These are phyloP conservation scores for Cordyceps sp. DNA, from an alignment of 2,329 filamentous ascomycete species.

Conservation along the genomic window DNA sequence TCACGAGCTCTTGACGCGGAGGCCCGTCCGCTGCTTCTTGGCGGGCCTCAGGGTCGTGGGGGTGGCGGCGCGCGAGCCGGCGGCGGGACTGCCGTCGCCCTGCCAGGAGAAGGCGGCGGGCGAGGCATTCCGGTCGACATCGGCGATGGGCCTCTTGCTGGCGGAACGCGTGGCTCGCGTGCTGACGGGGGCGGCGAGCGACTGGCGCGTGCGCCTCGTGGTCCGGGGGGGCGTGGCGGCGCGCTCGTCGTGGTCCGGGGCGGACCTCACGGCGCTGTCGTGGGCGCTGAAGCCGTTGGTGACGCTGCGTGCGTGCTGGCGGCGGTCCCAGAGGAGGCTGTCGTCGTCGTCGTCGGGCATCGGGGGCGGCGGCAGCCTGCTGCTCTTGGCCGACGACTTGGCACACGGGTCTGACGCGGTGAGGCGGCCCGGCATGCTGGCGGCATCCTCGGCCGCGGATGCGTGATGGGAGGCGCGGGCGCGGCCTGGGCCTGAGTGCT, in stretches of 20 bases:
- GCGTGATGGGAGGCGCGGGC: no score
- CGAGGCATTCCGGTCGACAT: slow-evolving; percentile 34
- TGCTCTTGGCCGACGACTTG: slow-evolving; percentile 12
- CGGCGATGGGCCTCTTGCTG: slow-evolving; percentile 37
- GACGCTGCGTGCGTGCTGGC: slow-evolving; percentile 20
- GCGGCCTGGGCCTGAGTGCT: no score
- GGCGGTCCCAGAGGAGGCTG: slow-evolving; percentile 14
- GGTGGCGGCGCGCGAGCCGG: slow-evolving; percentile 43
- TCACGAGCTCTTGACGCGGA: slow-evolving; percentile 55
- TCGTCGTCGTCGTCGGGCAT: slow-evolving; percentile 14
- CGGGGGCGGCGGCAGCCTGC: slow-evolving; percentile 9
- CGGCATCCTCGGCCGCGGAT: no score
- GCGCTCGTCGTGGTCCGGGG: slow-evolving; percentile 8
- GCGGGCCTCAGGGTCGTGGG: slow-evolving; percentile 35
- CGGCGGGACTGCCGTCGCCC: slow-evolving; percentile 26
- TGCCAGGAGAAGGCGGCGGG: slow-evolving; percentile 33
- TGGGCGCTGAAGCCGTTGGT: slow-evolving; percentile 18
- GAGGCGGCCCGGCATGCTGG: no score
- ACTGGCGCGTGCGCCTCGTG: slow-evolving; percentile 19
- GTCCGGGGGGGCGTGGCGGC: slow-evolving; percentile 14
- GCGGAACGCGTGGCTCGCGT: slow-evolving; percentile 30
- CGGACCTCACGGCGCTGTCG: slow-evolving; percentile 22
- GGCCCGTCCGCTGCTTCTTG: slow-evolving; percentile 44
- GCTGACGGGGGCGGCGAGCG: slow-evolving; percentile 15
- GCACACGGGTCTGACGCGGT: no score